phyloP scores from a whole-genome alignment of 164 flowering plant species.

The grape (Vitis vinifera) region ASM3070453v1 NC_081817.1:27935501-27936000 shows the following conservation, averaged over 20 bases:
- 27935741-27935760: slow-evolving; percentile 65
- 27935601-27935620: slow-evolving; percentile 63
- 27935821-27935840: slow-evolving; percentile 61
- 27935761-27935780: slow-evolving; percentile 62
- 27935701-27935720: neutral
- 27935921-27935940: too few relatives aligned
- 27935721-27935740: neutral
- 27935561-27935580: slow-evolving; percentile 25
- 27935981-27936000: slow-evolving; percentile 56
- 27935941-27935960: slow-evolving; percentile 36
- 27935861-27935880: neutral
- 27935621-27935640: slow-evolving; percentile 70
- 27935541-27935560: neutral
- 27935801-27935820: slow-evolving; percentile 50
- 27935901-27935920: slow-evolving; percentile 1
- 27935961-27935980: slow-evolving; percentile 58
- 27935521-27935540: too few relatives aligned
- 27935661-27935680: neutral
- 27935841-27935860: slow-evolving; percentile 37
- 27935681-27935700: neutral
- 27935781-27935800: slow-evolving; percentile 69
- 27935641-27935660: slow-evolving; percentile 60
- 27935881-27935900: neutral
- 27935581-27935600: slow-evolving; percentile 72
- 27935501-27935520: neutral